Evolutionary conservation across 768 basidiomycete species (phyloP), one percentile per base, ranked within the genome.

Genomic region (Lentinula lateritia): DNA sequence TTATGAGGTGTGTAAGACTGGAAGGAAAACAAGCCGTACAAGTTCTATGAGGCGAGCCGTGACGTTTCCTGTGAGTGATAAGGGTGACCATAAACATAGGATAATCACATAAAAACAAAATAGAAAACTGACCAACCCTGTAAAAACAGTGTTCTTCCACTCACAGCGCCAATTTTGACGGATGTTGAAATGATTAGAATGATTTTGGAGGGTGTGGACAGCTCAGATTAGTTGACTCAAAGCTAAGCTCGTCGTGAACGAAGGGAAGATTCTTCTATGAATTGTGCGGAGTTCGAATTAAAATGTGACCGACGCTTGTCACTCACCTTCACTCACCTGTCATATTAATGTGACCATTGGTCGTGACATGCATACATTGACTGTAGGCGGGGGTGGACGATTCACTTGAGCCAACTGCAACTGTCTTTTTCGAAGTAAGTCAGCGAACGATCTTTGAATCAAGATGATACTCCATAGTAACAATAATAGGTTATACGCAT

Each of bases 11-110:
- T 48, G 18, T 48, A 20, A 8, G 6, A 48, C 20, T 23, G 20
- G 8, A 16, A 48, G 12, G 46, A 48, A 20, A 48, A 12, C 46
- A 38, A n/a, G 16, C 13, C 18, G 18, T 52, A 32, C 23, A 50
- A 50, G 20, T 34, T 8, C 48, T 12, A 45, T 39, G 28, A 54
- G 54, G 54, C 54, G 34, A 48, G 20, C 53, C 46, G 61, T 61
- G 61, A 61, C 61, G 52, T 61, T 55, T 50, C 39, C 61, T 61
- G 53, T 43, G 32, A 41, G 50, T 36, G 60, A 61, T 61, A 61
- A 61, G 52, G 61, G 54, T 54, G 39, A 56, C 55, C 35, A 54
- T 54, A 61, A 53, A 53, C 39, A 54, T 61, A 48, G n/a, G 18
- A 60, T 60, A 20, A 35, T 39, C 48, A 60, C 13, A 50, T 20